Evolutionary conservation across 257 asterid species (phyloP), one percentile per base, ranked within the genome.

Genomic region (Fraxinus anomala): DNA sequence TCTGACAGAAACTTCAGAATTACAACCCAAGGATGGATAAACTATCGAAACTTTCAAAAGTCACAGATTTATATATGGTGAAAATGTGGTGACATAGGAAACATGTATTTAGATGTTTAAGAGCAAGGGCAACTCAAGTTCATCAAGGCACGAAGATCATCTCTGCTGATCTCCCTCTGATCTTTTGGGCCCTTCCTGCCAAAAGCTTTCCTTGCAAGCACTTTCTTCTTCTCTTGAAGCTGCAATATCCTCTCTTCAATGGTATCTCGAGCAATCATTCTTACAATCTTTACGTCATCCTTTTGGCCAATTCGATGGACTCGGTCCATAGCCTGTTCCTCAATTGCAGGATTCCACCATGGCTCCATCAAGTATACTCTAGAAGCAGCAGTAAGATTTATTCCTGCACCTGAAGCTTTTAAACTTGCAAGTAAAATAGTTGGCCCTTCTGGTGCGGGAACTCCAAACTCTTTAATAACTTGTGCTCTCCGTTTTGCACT

Each of bases 331-430:
- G 98, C 99, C 80, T 95, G 99, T 70, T 95, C 98, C 84, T 95
- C 99, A 0, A 91, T 85, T 0, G 97, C 98, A 1, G 97, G 99
- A 69, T 95, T 95, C 99, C 99, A 95, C 99, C 99, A 95, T 1
- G 99, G 99, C 73, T 95, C 99, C 74, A 95, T 11, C 77, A 95
- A 78, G 76, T 90, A 95, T 12, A 93, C 99, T 13, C 87, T 87
- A 4, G 98, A 89, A 12, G 98, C 99, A 37, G 88, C 90, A 6
- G 97, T 87, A 6, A 95, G 93, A 79, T 93, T 91, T 77, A 93
- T 91, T 76, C 99, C 98, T 0, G 86, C 91, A 66, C 92, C 89
- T 21, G 93, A 89, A 54, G 99, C 97, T 82, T 89, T 91, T 3
- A 95, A 79, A 76, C 96, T 95, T 0, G 98, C 99, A 39, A 95